Percentiles rank a stretch among this genome's conserved stretches.
phyloP scores from a whole-genome alignment of 805 yeast genomes.

The Candida coquimbonensis region DNA sequence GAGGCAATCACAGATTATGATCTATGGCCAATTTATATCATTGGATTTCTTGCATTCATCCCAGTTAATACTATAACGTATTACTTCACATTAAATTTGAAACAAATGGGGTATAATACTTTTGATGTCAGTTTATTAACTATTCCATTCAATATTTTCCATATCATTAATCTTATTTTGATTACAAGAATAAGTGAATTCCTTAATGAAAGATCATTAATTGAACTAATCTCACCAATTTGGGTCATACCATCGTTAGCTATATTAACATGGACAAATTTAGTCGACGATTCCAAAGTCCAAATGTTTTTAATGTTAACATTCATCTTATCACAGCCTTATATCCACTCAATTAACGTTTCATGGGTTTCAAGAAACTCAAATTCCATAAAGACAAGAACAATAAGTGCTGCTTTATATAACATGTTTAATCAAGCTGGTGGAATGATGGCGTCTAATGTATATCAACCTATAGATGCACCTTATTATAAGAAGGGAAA shows the following conservation, averaged over 20 bases:
- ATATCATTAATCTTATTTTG: conserved; percentile 28
- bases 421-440: conserved; percentile 61
- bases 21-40: conserved; percentile 46
- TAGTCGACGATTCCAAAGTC: conserved; percentile 37
- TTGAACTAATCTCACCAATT: conserved; percentile 21
- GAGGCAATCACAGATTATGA: conserved; percentile 41
- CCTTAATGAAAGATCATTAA: conserved; percentile 27
- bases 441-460: conserved; percentile 44
- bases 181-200: conserved; percentile 33
- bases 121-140: conserved; percentile 45
- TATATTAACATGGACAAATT: conserved; percentile 27
- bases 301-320: conserved; percentile 20
- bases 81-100: conserved; percentile 45
- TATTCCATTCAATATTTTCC: conserved; percentile 41
- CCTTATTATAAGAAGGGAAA: conserved; percentile 61
- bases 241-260: conserved; percentile 32
- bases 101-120: conserved; percentile 43
- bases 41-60: conserved; percentile 37
- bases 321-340: too few species aligned
- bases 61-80: conserved; percentile 30
- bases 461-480: conserved; percentile 49
- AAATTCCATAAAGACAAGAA: conserved; percentile 53
- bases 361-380: conserved; percentile 59
- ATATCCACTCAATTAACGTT: conserved; percentile 35
- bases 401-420: conserved; percentile 58